Evolutionary conservation across 805 yeast species (phyloP), one percentile per base, ranked within the genome.

Genomic region (Zygosaccharomyces kombuchaensis): DNA sequence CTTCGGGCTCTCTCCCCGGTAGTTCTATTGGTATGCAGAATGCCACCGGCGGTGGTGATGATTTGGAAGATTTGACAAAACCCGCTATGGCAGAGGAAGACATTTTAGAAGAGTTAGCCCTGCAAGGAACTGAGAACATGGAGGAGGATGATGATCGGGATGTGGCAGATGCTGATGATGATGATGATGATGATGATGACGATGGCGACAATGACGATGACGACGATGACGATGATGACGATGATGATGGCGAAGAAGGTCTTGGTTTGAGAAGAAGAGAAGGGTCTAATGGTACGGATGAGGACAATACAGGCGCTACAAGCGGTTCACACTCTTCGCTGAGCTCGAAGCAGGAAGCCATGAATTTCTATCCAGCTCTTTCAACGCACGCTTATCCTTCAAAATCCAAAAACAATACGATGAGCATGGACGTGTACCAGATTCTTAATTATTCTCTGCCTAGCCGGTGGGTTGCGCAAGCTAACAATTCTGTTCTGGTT

Each of bases 371-470:
- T 43, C 55, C 57, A 12, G 51, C 51, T 10, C 37, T 52, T 22
- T 27, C 47, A 10, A 51, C 48, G 8, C 41, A 45, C 25, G 43
- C 46, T 9, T 43, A 39, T 26, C 45, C 48, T 1, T 26, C 52
- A 2, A 46, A 49, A 35, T 40, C 49, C 14, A 58, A 58, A 31
- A 45, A 44, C 13, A 59, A 60, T 45, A 40, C 46, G 14, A 48
- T 57, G 7, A 46, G 51, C 9, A 40, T 55, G 6, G 60, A 60
- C 21, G 42, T 64, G 12, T 64, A 63, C 36, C 51, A 48, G 14
- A 48, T 54, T 35, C 46, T 64, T 6, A 60, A 57, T 9, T 64
- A 62, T 45, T 54, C 51, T 8, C 46, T 64, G 35, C 68, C 68
- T 2, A 57, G 54, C 30, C 46, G 47, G 19, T 64, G 68, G 68